Evolutionary conservation across 257 asterid genomes (phyloP).

Genomic region (Forsythia viridissima): DNA sequence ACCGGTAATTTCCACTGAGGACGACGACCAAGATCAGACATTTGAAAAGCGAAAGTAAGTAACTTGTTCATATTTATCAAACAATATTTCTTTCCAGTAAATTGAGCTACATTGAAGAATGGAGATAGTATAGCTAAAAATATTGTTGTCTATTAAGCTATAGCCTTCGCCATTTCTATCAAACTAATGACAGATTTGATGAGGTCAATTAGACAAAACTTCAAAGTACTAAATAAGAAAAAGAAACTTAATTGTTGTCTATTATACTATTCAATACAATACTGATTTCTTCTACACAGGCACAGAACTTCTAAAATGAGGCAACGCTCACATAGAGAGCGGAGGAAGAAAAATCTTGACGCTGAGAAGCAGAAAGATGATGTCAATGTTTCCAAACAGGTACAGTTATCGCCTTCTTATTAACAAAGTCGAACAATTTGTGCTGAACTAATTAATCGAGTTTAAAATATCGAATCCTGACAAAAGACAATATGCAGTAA

Average conservation of each 20-base stretch:
- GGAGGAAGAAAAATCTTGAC: slow-evolving; percentile 33
- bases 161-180: neutral
- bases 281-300: slow-evolving; percentile 27
- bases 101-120: too few relatives aligned
- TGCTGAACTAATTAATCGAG: neutral
- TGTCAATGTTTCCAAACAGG: slow-evolving; percentile 37
- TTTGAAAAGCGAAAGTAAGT: slow-evolving; percentile 52
- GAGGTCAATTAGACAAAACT: neutral
- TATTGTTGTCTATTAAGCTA: neutral
- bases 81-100: neutral
- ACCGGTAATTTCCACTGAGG: slow-evolving; percentile 47
- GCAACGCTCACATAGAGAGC: slow-evolving; percentile 50
- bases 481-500: too few relatives aligned
- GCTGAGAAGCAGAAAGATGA: slow-evolving; percentile 38
- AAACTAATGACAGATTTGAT: neutral
- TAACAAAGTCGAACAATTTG: neutral
- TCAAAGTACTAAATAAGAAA: neutral
- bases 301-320: slow-evolving; percentile 44
- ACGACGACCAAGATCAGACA: slow-evolving; percentile 36
- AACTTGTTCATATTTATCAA: neutral
- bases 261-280: neutral
- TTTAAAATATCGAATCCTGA: neutral
- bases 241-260: neutral
- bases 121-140: too few relatives aligned
- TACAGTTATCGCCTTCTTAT: slow-evolving; percentile 5